phyloP scores from a whole-genome alignment of 2,329 filamentous ascomycete genomes.

The Trichoderma semiorbis region DNA sequence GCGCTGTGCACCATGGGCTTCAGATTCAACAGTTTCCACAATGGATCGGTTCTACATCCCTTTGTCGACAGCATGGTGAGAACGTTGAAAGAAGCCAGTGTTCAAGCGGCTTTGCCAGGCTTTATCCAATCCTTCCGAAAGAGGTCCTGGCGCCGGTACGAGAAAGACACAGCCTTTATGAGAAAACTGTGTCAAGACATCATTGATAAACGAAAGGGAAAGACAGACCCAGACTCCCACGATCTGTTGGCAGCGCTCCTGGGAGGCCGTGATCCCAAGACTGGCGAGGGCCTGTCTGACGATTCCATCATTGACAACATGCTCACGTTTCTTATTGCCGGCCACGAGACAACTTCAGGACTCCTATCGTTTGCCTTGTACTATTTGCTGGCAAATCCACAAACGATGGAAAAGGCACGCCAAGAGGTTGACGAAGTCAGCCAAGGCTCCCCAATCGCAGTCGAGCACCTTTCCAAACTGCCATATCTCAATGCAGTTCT shows the following conservation, averaged over 20 bases:
- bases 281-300: conserved; percentile 58
- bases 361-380: conserved; percentile 60
- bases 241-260: conserved; percentile 1
- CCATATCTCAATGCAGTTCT: conserved; percentile 62
- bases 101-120: neutral
- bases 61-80: conserved; percentile 20
- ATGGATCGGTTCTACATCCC: conserved; percentile 20
- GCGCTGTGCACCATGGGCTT: conserved; percentile 57
- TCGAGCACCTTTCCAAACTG: conserved; percentile 58
- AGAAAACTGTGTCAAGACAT: conserved; percentile 5
- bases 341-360: conserved; percentile 65
- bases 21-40: conserved; percentile 61
- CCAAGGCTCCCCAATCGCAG: conserved; percentile 50
- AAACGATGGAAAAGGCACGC: conserved; percentile 53
- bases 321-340: conserved; percentile 64
- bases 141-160: neutral
- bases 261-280: neutral
- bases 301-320: conserved; percentile 62
- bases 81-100: conserved; percentile 7
- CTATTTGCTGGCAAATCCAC: conserved; percentile 56
- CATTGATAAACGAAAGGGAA: conserved; percentile 3
- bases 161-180: conserved; percentile 7
- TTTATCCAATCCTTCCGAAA: conserved; percentile 13
- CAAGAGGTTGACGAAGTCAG: conserved; percentile 60
- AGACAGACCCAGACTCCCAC: neutral